Base-by-base conservation (phyloP, 208 protist genomes). In the Crithidia brevicula region DNA sequence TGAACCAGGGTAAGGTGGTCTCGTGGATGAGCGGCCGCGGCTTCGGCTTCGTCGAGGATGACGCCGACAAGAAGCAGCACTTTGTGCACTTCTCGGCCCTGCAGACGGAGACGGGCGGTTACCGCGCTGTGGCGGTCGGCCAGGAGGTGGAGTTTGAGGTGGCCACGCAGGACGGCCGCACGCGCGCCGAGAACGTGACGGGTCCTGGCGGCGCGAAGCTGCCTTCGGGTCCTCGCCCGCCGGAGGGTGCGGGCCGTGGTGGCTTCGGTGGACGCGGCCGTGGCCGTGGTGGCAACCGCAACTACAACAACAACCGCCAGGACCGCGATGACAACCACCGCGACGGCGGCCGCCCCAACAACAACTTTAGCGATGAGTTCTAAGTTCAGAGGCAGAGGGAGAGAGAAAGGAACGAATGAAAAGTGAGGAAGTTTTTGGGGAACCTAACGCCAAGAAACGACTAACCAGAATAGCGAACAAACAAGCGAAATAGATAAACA, bases 71-170 rank as follows among this genome's bases (percentile, higher is more conserved):
- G 83, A 89, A 91, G 75, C 89, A 96, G 73, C 88, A 95, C 82
- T 97, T 97, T 76, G 93, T 97, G 46, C 93, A 96, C 80, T 96
- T 95, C 72, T 93, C 89, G 28, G 89, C 88, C 23, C 78, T 96
- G 20, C 89, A 95, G 82, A 93, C 86, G n/a, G 93, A 97, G 73
- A 79, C 88, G 7, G 89, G 86, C 54, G 88, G 91, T 62, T 96
- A 91, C 70, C 87, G 89, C 72, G 69, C 89, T 22, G 88, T 96
- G 22, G 80, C 82, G 0, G 79, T 94, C 10, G 93, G 88, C 49
- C 91, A 97, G 82, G 86, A 93, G 63, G 91, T 97, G 6, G 93
- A 97, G 78, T 96, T 95, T 50, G 91, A 97, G 84, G 89, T 96
- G 15, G 77, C 83, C 28, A 84, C 84, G 30, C 81, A 95, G 65